Evolutionary conservation across 331 rosid genomes (phyloP), one percentile per base, ranked within the genome.

Genomic region (Malus hybrid): DNA sequence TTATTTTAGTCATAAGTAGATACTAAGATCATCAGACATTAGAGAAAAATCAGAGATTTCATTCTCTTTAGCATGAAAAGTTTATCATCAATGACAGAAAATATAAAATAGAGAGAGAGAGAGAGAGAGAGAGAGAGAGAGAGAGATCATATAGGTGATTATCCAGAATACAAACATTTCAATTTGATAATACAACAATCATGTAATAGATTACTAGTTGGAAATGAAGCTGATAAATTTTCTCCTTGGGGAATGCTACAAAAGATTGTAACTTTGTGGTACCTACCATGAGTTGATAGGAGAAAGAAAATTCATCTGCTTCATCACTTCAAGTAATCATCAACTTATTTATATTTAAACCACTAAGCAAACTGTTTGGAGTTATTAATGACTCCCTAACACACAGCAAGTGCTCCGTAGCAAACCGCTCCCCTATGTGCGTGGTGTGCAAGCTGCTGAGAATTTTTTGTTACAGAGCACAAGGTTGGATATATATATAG

Each of bases 381-480:
- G 39, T 42, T 65, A 72, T 22, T 5, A 7, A 0, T 71, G 18
- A 63, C 14, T 31, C 76, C 80, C 85, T 27, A 56, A 79, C 78
- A 65, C 82, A 42, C 74, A 80, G 79, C 83, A 76, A 73, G 79
- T 88, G 91, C 89, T 91, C 96, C 75, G 80, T 84, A 88, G 48
- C 96, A 93, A 91, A 91, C 84, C 85, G 71, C 82, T 86, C 91
- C 88, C 90, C 90, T 74, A 27, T 75, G 67, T 22, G 67, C n/a
- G 7, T 4, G 55, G 19, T 46, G 46, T 55, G 56, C 74, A 50
- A 36, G 42, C 68, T 82, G 80, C 50, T 76, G 86, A 90, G 91
- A 89, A 87, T 80, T 75, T 80, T 93, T 91, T 93, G 96, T 79
- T 86, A 77, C 88, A 22, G 94, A 93, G 91, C 98, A 93, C 90